Evolutionary conservation across 2,329 filamentous ascomycete genomes (phyloP).

Genomic region (Rhytidhysteron rufulum): DNA sequence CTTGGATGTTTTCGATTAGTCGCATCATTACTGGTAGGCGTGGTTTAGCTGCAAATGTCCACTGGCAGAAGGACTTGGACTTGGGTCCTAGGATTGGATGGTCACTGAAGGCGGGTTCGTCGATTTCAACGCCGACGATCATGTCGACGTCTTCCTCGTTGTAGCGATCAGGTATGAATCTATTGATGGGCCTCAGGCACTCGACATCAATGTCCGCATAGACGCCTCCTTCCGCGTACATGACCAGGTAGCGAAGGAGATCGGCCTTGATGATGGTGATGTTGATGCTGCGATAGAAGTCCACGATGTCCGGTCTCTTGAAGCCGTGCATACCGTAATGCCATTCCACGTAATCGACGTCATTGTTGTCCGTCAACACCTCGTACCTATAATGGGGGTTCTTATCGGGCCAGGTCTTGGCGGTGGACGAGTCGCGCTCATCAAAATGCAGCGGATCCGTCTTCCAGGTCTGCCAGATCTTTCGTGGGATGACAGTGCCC

Average conservation of each 20-base stretch:
- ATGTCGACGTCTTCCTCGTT: conserved; percentile 63
- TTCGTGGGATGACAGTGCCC: conserved; percentile 51
- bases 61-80: conserved; percentile 69
- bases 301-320: conserved; percentile 45
- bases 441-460: conserved; percentile 64
- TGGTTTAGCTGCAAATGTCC: conserved; percentile 70
- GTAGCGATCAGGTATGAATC: conserved; percentile 63
- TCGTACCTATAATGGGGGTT: conserved; percentile 67
- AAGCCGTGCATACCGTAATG: conserved; percentile 63
- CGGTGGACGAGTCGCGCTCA: conserved; percentile 56
- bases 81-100: conserved; percentile 66
- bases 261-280: conserved; percentile 66
- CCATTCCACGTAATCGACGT: conserved; percentile 63
- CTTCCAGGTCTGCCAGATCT: conserved; percentile 79
- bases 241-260: conserved; percentile 62
- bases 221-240: conserved; percentile 62
- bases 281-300: conserved; percentile 48
- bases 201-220: conserved; percentile 61
- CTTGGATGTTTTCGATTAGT: conserved; percentile 65
- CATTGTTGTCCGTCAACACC: conserved; percentile 66
- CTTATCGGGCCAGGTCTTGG: conserved; percentile 62
- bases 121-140: conserved; percentile 68
- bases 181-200: conserved; percentile 49
- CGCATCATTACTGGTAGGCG: conserved; percentile 64
- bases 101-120: conserved; percentile 61